Base-by-base conservation (phyloP, 2,329 filamentous ascomycete species). In the Lithohypha guttulata region DNA sequence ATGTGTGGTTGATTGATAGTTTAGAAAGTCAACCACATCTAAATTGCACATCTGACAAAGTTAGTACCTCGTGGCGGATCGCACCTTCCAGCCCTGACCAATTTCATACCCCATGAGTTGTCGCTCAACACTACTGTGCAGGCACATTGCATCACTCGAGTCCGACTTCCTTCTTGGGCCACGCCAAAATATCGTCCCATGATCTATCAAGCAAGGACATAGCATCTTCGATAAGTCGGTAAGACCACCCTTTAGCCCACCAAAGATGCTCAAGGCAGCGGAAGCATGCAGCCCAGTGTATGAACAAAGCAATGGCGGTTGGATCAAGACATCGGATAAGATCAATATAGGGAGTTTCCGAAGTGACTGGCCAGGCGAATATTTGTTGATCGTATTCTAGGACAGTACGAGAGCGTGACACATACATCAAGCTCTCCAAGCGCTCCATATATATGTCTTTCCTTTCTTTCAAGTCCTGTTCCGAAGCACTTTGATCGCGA, bases 181-280 rank as follows among this genome's bases (percentile, higher is more conserved):
- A 52, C 6, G 45, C 42, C 27, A 52, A 21, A 27, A 47, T 43
- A 13, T 39, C 41, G 9, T 34, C 28, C 49, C 48, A 52, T 3
- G 18, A 29, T 18, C 37, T 20, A 39, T 50, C 49, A 4, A 52
- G 39, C 26, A 49, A 40, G 38, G 37, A 36, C 3, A 46, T 47
- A n/a, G 50, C 42, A 32, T 50, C 49, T 20, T 42, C 33, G 3
- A 52, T 48, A 25, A 52, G 40, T 17, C 39, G 48, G 39, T 50
- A 47, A n/a, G 45, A 44, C 49, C 49, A 52, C 17, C 49, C 49
- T 6, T 42, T 42, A 8, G 48, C 49, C 49, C 49, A 52, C 49
- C 49, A 52, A 23, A 50, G 45, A 39, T 52, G 49, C 38, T 52
- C 49, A 42, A 52, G 50, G 35, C 48, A 50, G 10, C 46, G 37